These are phyloP conservation scores for Alternaria conjuncta DNA, from an alignment of 2,329 filamentous ascomycete species.

Conservation along the genomic window DNA sequence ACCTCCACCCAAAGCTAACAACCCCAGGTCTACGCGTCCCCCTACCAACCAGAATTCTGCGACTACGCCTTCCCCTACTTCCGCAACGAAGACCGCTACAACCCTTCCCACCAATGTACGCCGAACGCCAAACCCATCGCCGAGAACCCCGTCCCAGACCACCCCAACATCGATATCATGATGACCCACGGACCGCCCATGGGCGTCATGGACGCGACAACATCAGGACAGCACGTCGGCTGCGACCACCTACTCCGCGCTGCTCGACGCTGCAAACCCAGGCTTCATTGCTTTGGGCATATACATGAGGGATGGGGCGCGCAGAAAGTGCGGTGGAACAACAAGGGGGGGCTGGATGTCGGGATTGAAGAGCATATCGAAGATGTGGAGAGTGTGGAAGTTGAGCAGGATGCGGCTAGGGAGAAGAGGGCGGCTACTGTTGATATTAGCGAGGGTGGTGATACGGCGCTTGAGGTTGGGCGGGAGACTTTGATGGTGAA, in stretches of 20 bases:
- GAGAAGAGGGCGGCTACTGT: constrained; percentile 36
- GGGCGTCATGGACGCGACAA: constrained; percentile 57
- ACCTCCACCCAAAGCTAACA: neutral
- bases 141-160: constrained; percentile 53
- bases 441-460: constrained; percentile 37
- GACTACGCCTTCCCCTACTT: constrained; percentile 63
- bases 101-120: constrained; percentile 43
- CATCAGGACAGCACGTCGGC: constrained; percentile 52
- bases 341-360: constrained; percentile 24
- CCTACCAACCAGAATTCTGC: constrained; percentile 64
- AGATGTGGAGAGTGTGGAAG: constrained; percentile 15
- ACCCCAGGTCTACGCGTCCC: constrained; percentile 58
- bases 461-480: constrained; percentile 50
- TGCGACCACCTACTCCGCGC: constrained; percentile 63
- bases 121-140: constrained; percentile 38
- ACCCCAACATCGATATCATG: constrained; percentile 59
- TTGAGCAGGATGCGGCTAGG: constrained; percentile 23
- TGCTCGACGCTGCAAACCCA: constrained; percentile 57
- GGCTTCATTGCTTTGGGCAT: constrained; percentile 68
- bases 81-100: constrained; percentile 60
- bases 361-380: constrained; percentile 28
- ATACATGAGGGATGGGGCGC: constrained; percentile 62
- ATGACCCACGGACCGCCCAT: constrained; percentile 67
- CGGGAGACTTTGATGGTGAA: constrained; percentile 65
- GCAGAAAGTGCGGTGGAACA: constrained; percentile 48